Conservation (phyloP, 148 eudicot genomes). For the Nyssa sinensis region DNA sequence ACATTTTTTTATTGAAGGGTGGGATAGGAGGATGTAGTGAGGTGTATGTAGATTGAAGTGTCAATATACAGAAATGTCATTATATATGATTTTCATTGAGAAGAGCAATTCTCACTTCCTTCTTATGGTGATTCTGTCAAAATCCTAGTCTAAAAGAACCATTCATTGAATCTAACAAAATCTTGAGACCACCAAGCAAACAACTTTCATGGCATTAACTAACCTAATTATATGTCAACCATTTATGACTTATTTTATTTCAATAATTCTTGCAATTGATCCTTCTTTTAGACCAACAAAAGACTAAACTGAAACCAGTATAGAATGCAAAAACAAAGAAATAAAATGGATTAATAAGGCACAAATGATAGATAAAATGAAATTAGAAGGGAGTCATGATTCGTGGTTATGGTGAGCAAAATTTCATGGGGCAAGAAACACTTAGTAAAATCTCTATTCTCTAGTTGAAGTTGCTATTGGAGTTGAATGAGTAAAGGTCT, state of each 20-base stretch:
- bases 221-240: background rate
- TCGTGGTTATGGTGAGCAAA: background rate
- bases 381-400: background rate
- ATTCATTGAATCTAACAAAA: background rate
- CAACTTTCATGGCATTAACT: background rate
- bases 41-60: too few relatives aligned
- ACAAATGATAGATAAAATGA: background rate
- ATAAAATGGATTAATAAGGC: background rate
- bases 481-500: background rate
- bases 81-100: too few relatives aligned
- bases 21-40: background rate
- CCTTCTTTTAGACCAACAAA: too few relatives aligned
- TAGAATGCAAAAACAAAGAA: background rate
- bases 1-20: background rate
- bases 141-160: background rate
- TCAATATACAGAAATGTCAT: too few relatives aligned
- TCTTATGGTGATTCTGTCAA: background rate
- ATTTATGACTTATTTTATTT: too few relatives aligned
- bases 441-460: background rate
- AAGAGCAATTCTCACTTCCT: too few relatives aligned
- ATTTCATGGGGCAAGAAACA: background rate
- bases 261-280: too few relatives aligned
- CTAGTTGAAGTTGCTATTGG: too few relatives aligned
- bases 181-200: background rate
- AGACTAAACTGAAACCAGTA: background rate